Evolutionary conservation across 768 basidiomycete species (phyloP), one percentile per base, ranked within the genome.

Genomic region (Rhodotorula sphaerocarpa): DNA sequence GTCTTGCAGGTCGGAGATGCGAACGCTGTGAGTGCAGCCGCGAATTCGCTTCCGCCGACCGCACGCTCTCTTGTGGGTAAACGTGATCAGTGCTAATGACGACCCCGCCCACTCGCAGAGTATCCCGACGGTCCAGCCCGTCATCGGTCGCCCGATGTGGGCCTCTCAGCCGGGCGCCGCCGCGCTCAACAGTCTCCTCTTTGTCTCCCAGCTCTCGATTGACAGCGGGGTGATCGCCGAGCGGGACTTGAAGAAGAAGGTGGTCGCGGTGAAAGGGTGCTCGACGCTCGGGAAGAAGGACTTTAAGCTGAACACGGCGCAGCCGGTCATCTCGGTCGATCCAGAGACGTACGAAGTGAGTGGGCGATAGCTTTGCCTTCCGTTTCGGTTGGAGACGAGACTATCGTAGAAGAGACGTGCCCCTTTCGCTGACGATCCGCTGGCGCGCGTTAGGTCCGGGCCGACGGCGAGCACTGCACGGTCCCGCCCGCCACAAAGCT

Each of bases 51-150:
- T 23, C n/a, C n/a, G n/a, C n/a, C n/a, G n/a, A n/a, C n/a, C n/a
- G n/a, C n/a, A n/a, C n/a, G n/a, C n/a, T n/a, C n/a, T n/a, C n/a
- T n/a, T n/a, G n/a, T n/a, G n/a, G n/a, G n/a, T n/a, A n/a, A n/a
- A n/a, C 30, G 25, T n/a, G 10, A 41, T 59, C 25, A 15, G 9
- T 25, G 1, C 36, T 23, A 20, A 31, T 28, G 12, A 36, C 39
- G 25, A 7, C 28, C 20, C 14, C 16, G 34, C 31, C 16, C 6
- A n/a, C n/a, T n/a, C n/a, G n/a, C 65, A 71, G 3, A 92, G 90
- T 12, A 97, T 99, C 66, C 91, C 95, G 18, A 88, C 89, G 3
- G 89, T 99, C 0, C 91, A 97, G 73, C 95, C 95, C 0, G 82
- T 84, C 73, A 83, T 82, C 65, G 82, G 84, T 14, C 83, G 85